phyloP scores from a whole-genome alignment of 2,329 filamentous ascomycete species.

The Trichoderma harzianum region DNA sequence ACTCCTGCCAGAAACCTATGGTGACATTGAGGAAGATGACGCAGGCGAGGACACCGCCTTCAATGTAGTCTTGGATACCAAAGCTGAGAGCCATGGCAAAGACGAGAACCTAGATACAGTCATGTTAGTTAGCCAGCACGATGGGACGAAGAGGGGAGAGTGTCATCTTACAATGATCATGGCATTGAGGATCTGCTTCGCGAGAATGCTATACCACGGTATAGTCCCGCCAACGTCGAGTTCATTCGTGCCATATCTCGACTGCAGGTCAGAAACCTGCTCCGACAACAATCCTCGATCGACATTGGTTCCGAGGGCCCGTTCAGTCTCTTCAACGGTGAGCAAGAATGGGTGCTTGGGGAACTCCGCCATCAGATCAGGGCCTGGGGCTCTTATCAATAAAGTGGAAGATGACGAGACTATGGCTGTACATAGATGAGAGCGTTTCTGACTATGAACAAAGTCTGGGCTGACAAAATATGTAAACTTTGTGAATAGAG shows the following conservation, averaged over 20 bases:
- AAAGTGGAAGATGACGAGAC: not conserved
- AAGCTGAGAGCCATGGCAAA: slow-evolving; percentile 74
- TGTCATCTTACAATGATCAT: slow-evolving; percentile 63
- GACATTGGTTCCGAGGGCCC: slow-evolving; percentile 58
- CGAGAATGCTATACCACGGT: slow-evolving; percentile 67
- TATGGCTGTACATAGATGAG: not conserved
- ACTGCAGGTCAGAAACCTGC: slow-evolving; percentile 57
- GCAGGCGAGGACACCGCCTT: slow-evolving; percentile 63
- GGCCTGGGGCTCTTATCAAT: not conserved
- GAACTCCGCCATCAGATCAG: slow-evolving; percentile 38
- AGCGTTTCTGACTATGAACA: not conserved
- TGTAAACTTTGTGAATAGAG: not conserved
- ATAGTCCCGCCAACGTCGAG: slow-evolving; percentile 66
- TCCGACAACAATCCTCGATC: slow-evolving; percentile 63
- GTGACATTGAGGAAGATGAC: slow-evolving; percentile 68
- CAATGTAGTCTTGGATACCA: slow-evolving; percentile 63
- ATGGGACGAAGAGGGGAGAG: not conserved
- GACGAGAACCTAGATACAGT: slow-evolving; percentile 57
- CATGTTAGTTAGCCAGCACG: not conserved
- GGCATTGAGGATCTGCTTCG: slow-evolving; percentile 72
- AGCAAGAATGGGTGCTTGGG: slow-evolving; percentile 60
- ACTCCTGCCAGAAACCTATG: slow-evolving; percentile 65
- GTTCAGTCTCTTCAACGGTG: slow-evolving; percentile 58
- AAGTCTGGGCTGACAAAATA: not conserved
- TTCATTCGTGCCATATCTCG: slow-evolving; percentile 64